These are phyloP conservation scores for Gossypium gossypioides DNA, from an alignment of 441 rosid genomes.

Conservation along the genomic window DNA sequence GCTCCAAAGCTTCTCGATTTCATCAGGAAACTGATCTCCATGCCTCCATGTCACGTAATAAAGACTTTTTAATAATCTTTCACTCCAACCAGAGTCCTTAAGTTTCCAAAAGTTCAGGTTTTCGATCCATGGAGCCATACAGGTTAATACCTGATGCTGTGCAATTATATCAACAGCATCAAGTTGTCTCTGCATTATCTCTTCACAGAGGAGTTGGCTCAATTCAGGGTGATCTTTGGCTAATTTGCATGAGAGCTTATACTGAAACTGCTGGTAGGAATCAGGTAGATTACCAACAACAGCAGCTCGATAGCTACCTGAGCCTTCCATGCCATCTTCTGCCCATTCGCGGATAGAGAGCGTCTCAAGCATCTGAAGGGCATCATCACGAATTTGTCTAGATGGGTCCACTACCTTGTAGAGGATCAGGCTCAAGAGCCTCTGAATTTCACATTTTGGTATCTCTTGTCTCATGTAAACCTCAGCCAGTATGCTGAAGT, in stretches of 20 bases:
- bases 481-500: constrained; percentile 97
- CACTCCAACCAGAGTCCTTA: constrained; percentile 99
- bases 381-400: constrained; percentile 98
- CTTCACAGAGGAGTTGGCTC: constrained; percentile 97
- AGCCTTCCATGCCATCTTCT: constrained; percentile 78
- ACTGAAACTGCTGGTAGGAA: constrained; percentile 97
- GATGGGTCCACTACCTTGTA: constrained; percentile 98
- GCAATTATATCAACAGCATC: constrained; percentile 99
- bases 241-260: constrained; percentile 92
- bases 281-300: constrained; percentile 98
- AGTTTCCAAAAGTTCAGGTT: constrained; percentile 98
- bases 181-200: constrained; percentile 98
- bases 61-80: constrained; percentile 79
- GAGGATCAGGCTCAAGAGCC: constrained; percentile 89
- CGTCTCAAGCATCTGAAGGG: constrained; percentile 99
- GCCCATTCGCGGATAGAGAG: constrained; percentile 98
- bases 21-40: constrained; percentile 98
- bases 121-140: constrained; percentile 99
- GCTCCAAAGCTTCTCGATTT: constrained; percentile 98
- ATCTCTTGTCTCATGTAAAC: constrained; percentile 98
- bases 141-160: constrained; percentile 95
- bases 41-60: constrained; percentile 98
- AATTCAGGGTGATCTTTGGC: constrained; percentile 96
- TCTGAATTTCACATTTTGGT: constrained; percentile 95
- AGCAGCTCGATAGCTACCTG: constrained; percentile 94